A percentile compares a stretch with the other conserved stretches of the same genome.
Evolutionary conservation across 306 rosid species (phyloP).

Genomic region (Pyrus bretschneideri): DNA sequence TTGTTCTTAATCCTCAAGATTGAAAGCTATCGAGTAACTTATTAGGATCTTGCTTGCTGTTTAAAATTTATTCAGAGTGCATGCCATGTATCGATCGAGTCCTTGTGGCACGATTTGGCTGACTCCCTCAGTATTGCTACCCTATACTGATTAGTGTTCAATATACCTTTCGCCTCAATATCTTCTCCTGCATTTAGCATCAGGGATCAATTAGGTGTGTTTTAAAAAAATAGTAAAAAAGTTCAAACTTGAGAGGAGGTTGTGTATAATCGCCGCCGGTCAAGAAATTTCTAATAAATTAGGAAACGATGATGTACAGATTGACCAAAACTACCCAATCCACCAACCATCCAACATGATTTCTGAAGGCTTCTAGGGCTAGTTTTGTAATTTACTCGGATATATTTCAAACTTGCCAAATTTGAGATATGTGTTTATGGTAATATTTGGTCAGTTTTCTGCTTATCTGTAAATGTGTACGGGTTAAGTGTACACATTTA

Average conservation of each 20-base stretch:
- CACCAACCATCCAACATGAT: background rate
- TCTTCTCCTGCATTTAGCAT: too few species aligned
- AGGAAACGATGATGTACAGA: background rate
- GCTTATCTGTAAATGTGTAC: constrained; percentile 5
- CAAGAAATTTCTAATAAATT: background rate
- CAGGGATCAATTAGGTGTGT: background rate
- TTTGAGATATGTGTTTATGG: background rate
- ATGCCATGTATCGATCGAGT: too few species aligned
- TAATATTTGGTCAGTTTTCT: constrained; percentile 19
- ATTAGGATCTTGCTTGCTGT: background rate
- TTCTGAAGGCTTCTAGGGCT: background rate
- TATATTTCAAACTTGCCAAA: background rate
- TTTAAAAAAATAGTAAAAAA: background rate
- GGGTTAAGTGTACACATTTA: background rate
- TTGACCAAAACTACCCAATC: background rate
- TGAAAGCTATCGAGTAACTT: background rate
- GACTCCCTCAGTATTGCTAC: background rate
- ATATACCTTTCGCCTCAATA: background rate
- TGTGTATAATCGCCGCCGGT: too few species aligned
- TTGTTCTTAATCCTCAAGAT: background rate
- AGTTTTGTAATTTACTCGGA: background rate
- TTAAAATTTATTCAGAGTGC: background rate
- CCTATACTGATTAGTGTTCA: constrained; percentile 12
- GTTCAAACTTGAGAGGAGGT: background rate
- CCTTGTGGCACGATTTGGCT: background rate